Base-by-base conservation (phyloP, 768 basidiomycete genomes). In the Mycena olivaceomarginata region DNA sequence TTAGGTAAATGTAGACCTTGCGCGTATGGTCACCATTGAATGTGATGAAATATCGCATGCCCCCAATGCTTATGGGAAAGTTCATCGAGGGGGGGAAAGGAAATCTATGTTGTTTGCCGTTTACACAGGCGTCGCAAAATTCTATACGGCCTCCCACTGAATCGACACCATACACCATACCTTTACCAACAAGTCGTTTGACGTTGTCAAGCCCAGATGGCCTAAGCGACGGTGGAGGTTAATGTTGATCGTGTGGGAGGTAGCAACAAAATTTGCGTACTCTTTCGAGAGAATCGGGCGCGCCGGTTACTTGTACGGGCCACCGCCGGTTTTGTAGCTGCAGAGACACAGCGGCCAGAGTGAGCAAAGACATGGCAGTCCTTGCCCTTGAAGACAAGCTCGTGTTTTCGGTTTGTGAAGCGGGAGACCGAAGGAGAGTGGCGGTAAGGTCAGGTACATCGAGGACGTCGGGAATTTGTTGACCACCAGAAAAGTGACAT, bases 201-300 rank as follows among this genome's bases (percentile, higher is more conserved):
- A 78, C 59, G 15, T 72, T 59, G 39, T 72, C 68, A 63, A 63
- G 59, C 70, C 72, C 39, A 80, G 56, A 77, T 82, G 81, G 41
- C 80, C 80, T 62, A 81, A 41, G n/a, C 75, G 64, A 57, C 77
- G 72, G 65, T 82, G 78, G 20, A 72, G 57, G 66, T 80, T 78
- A 65, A 80, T 75, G 70, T 79, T 53, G 60, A 79, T 79, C 57
- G 59, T 40, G 51, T 46, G 67, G 51, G 67, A 56, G 41, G 67
- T 39, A 65, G 63, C 43, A 43, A 43, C n/a, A 41, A 43, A 31
- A 73, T 73, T 65, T 37, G 72, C 63, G 72, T 73, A 73, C 66
- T 74, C 67, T 63, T 62, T 63, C 31, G 63, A 73, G 51, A 65
- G 59, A 56, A 60, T 64, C 25, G 72, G 72, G 51, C 22, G 59